Evolutionary conservation across 164 flowering plant genomes (phyloP).

Genomic region (Sedum album): DNA sequence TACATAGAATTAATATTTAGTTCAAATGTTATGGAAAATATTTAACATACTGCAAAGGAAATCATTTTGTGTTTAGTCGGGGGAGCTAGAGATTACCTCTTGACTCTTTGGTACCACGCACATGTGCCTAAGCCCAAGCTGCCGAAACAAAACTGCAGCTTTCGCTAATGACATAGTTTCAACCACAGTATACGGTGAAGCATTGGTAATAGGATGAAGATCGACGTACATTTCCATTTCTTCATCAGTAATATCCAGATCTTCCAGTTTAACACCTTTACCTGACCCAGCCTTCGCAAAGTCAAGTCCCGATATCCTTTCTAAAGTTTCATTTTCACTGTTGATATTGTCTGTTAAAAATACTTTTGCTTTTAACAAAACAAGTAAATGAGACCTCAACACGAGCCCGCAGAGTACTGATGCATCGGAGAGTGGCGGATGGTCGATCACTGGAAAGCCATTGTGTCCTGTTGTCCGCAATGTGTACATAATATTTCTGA

Average conservation of each 20-base stretch:
- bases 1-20: too few relatives aligned
- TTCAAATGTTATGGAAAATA: too few relatives aligned
- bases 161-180: constrained; percentile 95
- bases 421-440: constrained; percentile 65
- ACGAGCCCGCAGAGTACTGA: constrained; percentile 77
- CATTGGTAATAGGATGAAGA: constrained; percentile 81
- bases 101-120: constrained; percentile 80
- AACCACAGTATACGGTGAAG: constrained; percentile 81
- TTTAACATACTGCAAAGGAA: too few relatives aligned
- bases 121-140: constrained; percentile 77
- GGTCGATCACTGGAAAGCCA: constrained; percentile 89
- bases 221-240: constrained; percentile 95
- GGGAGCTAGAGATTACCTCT: constrained; percentile 33
- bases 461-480: constrained; percentile 53
- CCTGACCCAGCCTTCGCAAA: constrained; percentile 92
- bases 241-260: constrained; percentile 51
- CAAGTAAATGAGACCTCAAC: constrained; percentile 76
- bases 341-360: constrained; percentile 35
- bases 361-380: constrained; percentile 56
- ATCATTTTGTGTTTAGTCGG: too few relatives aligned
- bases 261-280: constrained; percentile 71
- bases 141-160: constrained; percentile 79
- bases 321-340: constrained; percentile 27
- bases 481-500: constrained; percentile 48
- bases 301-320: constrained; percentile 50